A percentile compares a stretch with the other conserved stretches of the same genome.
Evolutionary conservation across 2,329 filamentous ascomycete genomes (phyloP).

Genomic region (Colletotrichum karsti): DNA sequence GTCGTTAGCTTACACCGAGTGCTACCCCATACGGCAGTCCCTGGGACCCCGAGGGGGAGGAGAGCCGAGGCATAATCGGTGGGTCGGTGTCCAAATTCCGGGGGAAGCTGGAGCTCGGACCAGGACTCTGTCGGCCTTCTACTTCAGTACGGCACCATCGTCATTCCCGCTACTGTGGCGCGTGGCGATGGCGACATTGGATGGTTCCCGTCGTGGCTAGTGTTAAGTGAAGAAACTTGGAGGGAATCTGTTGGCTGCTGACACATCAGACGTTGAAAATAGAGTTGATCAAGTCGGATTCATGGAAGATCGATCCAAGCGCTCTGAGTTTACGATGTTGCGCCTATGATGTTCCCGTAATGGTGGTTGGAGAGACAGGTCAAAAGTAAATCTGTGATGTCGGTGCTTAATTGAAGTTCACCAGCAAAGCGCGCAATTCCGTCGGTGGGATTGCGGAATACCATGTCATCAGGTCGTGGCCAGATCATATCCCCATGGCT

Average conservation of each 20-base stretch:
- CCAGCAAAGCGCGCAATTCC: no score
- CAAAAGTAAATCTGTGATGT: no score
- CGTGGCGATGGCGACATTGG: neutral
- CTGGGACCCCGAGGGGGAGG: constrained; percentile 8
- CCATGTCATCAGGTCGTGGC: neutral
- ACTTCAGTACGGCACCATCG: neutral
- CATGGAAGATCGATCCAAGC: no score
- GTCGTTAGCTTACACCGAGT: constrained; percentile 19
- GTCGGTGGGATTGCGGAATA: neutral
- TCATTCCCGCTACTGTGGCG: neutral
- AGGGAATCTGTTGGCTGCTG: no score
- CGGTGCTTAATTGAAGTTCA: no score
- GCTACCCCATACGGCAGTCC: constrained; percentile 20
- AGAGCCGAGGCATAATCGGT: constrained; percentile 20
- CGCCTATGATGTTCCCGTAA: no score
- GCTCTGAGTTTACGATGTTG: no score
- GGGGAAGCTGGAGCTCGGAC: constrained; percentile 9
- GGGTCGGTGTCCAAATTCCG: constrained; percentile 21
- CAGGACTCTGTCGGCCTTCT: neutral
- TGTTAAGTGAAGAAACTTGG: neutral
- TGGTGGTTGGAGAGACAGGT: no score
- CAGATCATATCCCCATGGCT: neutral
- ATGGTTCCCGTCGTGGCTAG: neutral
- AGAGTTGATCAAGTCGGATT: neutral
- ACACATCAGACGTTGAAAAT: no score